phyloP scores from a whole-genome alignment of 1,284 basidiomycete genomes.

The Boletus calvinii region DNA sequence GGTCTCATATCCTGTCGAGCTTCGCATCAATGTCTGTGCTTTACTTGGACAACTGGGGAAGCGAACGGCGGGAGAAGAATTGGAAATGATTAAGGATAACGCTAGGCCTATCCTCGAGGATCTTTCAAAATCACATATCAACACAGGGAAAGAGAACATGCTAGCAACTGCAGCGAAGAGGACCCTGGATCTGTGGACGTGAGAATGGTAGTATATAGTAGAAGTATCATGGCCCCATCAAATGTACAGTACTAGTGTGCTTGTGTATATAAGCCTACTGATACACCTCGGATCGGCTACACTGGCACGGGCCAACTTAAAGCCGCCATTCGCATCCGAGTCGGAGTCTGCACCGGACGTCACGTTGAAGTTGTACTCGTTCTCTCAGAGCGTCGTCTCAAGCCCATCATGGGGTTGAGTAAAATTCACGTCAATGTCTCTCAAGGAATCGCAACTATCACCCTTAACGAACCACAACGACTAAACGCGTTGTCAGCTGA shows the following conservation, averaged over 20 bases:
- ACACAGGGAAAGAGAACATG: constrained; percentile 43
- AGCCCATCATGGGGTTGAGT: constrained; percentile 29
- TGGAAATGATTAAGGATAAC: constrained; percentile 49
- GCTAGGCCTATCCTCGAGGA: constrained; percentile 52
- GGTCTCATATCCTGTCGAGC: constrained; percentile 55
- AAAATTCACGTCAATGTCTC: constrained; percentile 49
- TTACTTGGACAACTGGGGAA: constrained; percentile 63
- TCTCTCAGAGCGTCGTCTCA: too few species aligned
- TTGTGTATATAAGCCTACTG: background rate
- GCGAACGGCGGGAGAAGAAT: constrained; percentile 46
- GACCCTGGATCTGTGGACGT: constrained; percentile 47
- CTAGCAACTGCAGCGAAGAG: constrained; percentile 44
- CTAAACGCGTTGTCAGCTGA: constrained; percentile 60
- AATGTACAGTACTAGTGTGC: constrained; percentile 6
- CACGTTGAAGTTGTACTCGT: too few species aligned
- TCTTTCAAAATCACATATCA: constrained; percentile 36
- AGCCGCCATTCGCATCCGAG: background rate
- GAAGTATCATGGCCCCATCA: background rate
- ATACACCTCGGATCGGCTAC: constrained; percentile 10
- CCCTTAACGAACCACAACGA: constrained; percentile 56
- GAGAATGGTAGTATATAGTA: background rate
- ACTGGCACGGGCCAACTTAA: too few species aligned
- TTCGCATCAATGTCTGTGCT: constrained; percentile 71
- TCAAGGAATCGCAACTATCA: constrained; percentile 65
- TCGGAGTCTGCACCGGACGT: too few species aligned